Conservation (phyloP, 2,329 filamentous ascomycete species). For the Xylaria multiplex region DNA sequence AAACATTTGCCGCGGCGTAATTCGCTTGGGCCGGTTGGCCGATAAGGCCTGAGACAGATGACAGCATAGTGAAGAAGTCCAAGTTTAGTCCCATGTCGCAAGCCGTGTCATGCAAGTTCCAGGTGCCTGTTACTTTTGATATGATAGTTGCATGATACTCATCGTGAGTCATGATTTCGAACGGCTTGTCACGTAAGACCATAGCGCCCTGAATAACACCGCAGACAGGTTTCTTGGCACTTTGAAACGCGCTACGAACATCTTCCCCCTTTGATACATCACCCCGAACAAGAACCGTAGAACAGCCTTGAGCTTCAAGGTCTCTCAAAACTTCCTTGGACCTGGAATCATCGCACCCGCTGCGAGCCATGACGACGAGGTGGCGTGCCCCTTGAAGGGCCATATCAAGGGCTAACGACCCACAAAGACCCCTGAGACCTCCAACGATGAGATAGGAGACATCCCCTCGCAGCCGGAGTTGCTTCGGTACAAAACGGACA, state of each 20-base stretch:
- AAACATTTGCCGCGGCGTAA: conserved; percentile 56
- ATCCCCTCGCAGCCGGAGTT: not conserved
- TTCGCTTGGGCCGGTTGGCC: conserved; percentile 53
- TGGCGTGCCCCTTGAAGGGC: not conserved
- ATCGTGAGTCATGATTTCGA: conserved; percentile 45
- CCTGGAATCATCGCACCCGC: conserved; percentile 37
- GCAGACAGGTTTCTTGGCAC: conserved; percentile 19
- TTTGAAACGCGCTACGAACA: conserved; percentile 8
- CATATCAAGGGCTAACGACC: not conserved
- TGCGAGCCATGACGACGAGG: conserved; percentile 1
- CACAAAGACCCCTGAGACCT: conserved; percentile 6
- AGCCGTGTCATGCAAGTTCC: too few relatives aligned
- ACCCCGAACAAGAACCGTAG: too few relatives aligned
- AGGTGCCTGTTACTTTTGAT: too few relatives aligned
- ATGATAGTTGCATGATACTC: too few relatives aligned
- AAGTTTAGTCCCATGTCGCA: conserved; percentile 44
- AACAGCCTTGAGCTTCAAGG: too few relatives aligned
- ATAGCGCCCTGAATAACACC: conserved; percentile 48
- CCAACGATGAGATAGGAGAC: conserved; percentile 4
- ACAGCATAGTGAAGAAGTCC: conserved; percentile 53
- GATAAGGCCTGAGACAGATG: conserved; percentile 49
- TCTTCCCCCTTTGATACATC: too few relatives aligned
- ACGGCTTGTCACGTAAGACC: conserved; percentile 42
- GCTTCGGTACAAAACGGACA: too few relatives aligned
- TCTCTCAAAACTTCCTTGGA: conserved; percentile 11